Evolutionary conservation across 768 basidiomycete species (phyloP), one percentile per base, ranked within the genome.

Genomic region (Phlebiopsis gigantea): DNA sequence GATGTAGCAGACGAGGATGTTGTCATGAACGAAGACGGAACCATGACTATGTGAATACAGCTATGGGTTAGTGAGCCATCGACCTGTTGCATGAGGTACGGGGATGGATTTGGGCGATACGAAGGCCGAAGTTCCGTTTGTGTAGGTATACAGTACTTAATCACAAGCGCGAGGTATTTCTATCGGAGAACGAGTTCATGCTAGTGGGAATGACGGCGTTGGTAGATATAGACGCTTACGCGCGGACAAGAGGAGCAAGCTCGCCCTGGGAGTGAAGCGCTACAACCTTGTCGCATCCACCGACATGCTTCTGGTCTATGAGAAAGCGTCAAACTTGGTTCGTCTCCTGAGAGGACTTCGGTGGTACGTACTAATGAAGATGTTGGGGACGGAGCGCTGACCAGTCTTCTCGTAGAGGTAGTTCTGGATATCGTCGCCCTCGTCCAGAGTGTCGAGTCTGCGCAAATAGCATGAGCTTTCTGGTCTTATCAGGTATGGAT

Each of bases 311-410:
- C 61, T 77, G 66, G 55, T 75, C 82, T 84, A 46, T 0, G 24
- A 29, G 22, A 25, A 6, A 17, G 43, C 43, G 17, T 22, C 21
- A 15, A 14, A n/a, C 4, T 57, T 42, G 14, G 6, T 39, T 49
- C 19, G 25, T 8, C 14, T 3, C 25, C 14, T 24, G 14, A 25
- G 24, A 5, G 8, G 50, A 73, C 77, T 56, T 44, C 21, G 19
- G 50, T n/a, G 22, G 9, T 30, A 67, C 77, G 52, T 58, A 89
- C 87, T 79, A 65, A 92, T 78, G 73, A 89, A 93, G 57, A 89
- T 77, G 65, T 83, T 88, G 28, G 90, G 90, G 5, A 93, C 90
- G 10, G 85, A 86, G 21, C 79, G 69, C 62, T 87, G 90, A 0
- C 77, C 77, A 0, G 87, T 88, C 77, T 83, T 86, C 62, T 78